phyloP scores from a whole-genome alignment of 2,329 filamentous ascomycete genomes.

The Beauveria sp. region DNA sequence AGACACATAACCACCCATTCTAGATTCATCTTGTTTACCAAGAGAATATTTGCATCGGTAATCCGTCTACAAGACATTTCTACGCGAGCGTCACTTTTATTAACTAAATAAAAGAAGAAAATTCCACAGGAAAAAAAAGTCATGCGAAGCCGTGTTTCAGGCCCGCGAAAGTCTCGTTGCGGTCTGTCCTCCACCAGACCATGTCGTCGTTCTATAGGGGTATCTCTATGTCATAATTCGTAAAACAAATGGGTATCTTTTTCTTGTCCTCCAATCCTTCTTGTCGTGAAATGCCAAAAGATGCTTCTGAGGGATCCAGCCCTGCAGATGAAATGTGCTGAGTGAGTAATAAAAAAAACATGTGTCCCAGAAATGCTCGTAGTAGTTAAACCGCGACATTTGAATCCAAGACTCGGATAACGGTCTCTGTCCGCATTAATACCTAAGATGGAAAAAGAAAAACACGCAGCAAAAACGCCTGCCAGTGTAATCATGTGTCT shows the following conservation, averaged over 20 bases:
- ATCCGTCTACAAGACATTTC: not conserved
- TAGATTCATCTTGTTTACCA: not conserved
- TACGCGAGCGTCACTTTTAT: constrained; percentile 11
- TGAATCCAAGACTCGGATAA: constrained; percentile 11
- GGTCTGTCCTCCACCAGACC: constrained; percentile 8
- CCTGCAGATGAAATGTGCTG: constrained; percentile 5
- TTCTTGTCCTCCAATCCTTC: not conserved
- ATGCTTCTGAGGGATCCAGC: not conserved
- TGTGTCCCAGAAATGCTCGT: constrained; percentile 10
- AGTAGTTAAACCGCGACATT: constrained; percentile 12
- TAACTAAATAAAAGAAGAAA: constrained; percentile 10
- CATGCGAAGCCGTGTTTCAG: constrained; percentile 11
- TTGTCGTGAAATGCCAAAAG: not conserved
- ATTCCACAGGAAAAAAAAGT: constrained; percentile 1
- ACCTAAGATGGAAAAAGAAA: constrained; percentile 9
- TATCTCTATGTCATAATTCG: constrained; percentile 12
- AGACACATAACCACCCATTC: not conserved
- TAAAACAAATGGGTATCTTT: constrained; percentile 10
- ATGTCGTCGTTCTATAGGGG: constrained; percentile 4
- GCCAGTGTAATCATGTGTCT: constrained; percentile 6
- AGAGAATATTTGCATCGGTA: constrained; percentile 1
- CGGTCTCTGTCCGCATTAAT: constrained; percentile 13
- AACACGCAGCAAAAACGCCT: constrained; percentile 9
- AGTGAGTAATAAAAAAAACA: constrained; percentile 3
- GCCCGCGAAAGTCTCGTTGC: constrained; percentile 8